Conservation (phyloP, 2,329 filamentous ascomycete species). For the Penicillium aurantiogriseum region DNA sequence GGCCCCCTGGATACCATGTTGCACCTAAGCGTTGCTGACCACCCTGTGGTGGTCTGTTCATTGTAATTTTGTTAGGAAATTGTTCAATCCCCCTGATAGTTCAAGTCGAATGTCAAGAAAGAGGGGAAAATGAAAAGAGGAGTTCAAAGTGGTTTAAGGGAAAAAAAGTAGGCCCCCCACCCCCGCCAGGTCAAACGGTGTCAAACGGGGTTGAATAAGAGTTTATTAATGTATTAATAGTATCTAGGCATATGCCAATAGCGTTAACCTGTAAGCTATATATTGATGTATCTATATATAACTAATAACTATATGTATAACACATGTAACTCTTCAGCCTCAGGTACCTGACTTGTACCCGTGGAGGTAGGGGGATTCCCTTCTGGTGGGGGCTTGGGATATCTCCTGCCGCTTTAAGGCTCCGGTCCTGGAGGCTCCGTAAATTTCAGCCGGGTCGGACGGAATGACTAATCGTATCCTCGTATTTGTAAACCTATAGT, state of each 20-base stretch:
- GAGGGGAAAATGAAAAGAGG: constrained; percentile 2
- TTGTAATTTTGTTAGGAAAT: constrained; percentile 14
- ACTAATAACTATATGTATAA: neutral
- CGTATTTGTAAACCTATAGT: no score
- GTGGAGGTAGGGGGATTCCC: neutral
- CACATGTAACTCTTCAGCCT: neutral
- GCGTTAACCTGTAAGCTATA: neutral
- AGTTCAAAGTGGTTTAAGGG: neutral
- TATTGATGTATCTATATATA: neutral
- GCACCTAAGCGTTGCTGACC: constrained; percentile 52
- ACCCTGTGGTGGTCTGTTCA: constrained; percentile 41
- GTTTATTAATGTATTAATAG: neutral
- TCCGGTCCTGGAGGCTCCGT: no score
- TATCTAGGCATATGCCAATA: neutral
- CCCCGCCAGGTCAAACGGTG: constrained; percentile 1
- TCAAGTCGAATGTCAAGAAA: constrained; percentile 1
- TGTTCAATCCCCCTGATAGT: neutral
- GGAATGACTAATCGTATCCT: no score
- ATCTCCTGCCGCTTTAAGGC: no score
- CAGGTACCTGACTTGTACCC: neutral
- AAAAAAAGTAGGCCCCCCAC: neutral
- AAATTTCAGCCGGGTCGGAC: no score
- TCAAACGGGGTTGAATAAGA: neutral
- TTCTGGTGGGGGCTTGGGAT: neutral
- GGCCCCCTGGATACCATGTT: constrained; percentile 66